Evolutionary conservation across 2,329 filamentous ascomycete species (phyloP), one percentile per base, ranked within the genome.

Genomic region (Clarireedia paspali): DNA sequence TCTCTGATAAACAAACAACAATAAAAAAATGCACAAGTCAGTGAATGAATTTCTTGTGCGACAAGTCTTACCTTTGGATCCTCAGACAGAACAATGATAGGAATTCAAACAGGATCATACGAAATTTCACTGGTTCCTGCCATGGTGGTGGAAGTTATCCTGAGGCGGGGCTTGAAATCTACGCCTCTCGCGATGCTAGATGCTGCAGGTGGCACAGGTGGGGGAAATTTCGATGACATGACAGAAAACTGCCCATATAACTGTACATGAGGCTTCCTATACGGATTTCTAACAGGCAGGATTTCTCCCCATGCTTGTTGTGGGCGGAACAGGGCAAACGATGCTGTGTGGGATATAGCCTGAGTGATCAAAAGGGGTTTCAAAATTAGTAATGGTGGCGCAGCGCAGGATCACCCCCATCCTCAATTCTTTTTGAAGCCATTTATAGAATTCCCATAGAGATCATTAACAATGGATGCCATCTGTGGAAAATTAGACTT

Each of bases 181-280:
- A 24, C 34, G 27, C 27, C 46, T 38, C 51, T 48, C n/a, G 27
- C 51, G 30, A 34, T 48, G n/a, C 34, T 40, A 20, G 39, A 42
- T 24, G 30, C 30, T 34, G 30, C 30, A n/a, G 24, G 23, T 40
- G 51, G 42, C 42, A 54, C 51, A 23, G 23, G 15, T 17, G 20
- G 39, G 23, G 9, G 24, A 40, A 40, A 14, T 48, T 54, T 49
- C 20, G 23, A 54, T 54, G 36, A 50, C 46, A 44, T 26, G 30
- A 55, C 38, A 55, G 6, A 39, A 49, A 55, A n/a, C n/a, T 10
- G 17, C 17, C 46, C 40, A 4, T 50, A 36, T 6, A 44, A 40
- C 39, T 36, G 36, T 55, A 55, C 50, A 55, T 50, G 52, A 36
- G 42, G 52, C 45, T 55, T 55, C 46, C 26, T 42, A 24, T 42